phyloP scores from a whole-genome alignment of 1,284 basidiomycete species.

The Ustilago loliicola region DNA sequence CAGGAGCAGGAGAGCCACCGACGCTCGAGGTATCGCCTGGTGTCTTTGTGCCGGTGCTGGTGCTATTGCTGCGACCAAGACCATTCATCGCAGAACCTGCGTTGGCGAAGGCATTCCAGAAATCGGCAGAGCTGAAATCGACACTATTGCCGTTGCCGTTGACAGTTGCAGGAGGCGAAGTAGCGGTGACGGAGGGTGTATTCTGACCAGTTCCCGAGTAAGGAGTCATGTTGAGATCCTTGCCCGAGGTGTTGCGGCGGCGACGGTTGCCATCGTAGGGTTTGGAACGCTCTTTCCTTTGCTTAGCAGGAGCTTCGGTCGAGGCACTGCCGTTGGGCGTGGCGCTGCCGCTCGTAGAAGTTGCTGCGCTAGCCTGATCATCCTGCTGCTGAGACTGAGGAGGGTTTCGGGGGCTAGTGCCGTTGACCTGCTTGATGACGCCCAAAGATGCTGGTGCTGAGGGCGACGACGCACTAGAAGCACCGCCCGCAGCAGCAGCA shows the following conservation, averaged over 20 bases:
- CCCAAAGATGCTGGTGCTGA: conserved; percentile 35
- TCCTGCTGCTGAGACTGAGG: conserved; percentile 24
- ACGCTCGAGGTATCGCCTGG: conserved; percentile 48
- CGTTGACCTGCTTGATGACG: conserved; percentile 43
- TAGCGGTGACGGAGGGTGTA: conserved; percentile 36
- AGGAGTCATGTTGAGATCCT: conserved; percentile 56
- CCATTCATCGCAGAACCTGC: conserved; percentile 41
- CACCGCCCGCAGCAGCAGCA: conserved; percentile 34
- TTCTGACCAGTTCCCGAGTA: conserved; percentile 48
- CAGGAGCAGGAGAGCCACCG: conserved; percentile 35
- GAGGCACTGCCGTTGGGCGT: conserved; percentile 42
- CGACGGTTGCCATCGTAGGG: conserved; percentile 60
- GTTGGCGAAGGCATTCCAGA: conserved; percentile 55
- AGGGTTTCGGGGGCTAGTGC: conserved; percentile 34
- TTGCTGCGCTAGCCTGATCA: conserved; percentile 11
- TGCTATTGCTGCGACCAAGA: conserved; percentile 49
- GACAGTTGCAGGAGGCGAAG: conserved; percentile 23
- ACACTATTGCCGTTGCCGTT: conserved; percentile 20
- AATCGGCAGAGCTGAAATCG: conserved; percentile 48
- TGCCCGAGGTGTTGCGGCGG: conserved; percentile 50
- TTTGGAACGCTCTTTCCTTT: conserved; percentile 56
- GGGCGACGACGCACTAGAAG: conserved; percentile 32
- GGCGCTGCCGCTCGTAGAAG: conserved; percentile 34
- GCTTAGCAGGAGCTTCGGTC: conserved; percentile 25
- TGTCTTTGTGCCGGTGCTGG: conserved; percentile 46